Evolutionary conservation across 371 early-diverging fungal genomes (phyloP).

Genomic region (Coemansia sp.): DNA sequence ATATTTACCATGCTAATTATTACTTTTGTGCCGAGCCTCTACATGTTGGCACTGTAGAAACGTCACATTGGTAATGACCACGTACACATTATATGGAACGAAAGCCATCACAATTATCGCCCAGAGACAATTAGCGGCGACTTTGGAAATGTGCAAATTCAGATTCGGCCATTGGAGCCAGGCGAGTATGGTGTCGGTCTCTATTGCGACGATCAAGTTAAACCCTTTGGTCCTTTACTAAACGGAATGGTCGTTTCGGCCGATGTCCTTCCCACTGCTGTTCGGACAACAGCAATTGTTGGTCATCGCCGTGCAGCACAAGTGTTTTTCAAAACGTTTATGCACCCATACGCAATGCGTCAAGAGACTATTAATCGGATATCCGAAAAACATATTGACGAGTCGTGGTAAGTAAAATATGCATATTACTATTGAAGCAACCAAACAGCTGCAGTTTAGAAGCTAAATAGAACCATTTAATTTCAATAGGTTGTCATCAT

Average conservation of each 20-base stretch:
- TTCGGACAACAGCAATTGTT: constrained; percentile 80
- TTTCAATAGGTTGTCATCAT: constrained; percentile 7
- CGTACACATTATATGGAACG: constrained; percentile 96
- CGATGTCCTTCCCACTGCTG: constrained; percentile 72
- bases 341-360: constrained; percentile 43
- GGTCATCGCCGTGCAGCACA: constrained; percentile 51
- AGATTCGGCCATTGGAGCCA: constrained; percentile 75
- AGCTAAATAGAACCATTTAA: not conserved
- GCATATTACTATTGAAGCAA: not conserved
- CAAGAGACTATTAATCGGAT: constrained; percentile 42
- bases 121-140: constrained; percentile 92
- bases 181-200: constrained; percentile 72
- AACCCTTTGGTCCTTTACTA: constrained; percentile 82
- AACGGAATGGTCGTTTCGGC: constrained; percentile 78
- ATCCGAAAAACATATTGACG: constrained; percentile 31
- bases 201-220: constrained; percentile 69
- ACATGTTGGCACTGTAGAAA: constrained; percentile 61
- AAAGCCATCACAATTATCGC: constrained; percentile 62
- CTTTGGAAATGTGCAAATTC: constrained; percentile 93
- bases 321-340: constrained; percentile 23
- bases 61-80: constrained; percentile 98
- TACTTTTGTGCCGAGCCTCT: not conserved
- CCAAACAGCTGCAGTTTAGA: not conserved
- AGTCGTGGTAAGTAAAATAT: constrained; percentile 28
- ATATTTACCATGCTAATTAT: not conserved